Percentiles rank a stretch among this genome's conserved stretches.
Evolutionary conservation across 2,329 filamentous ascomycete genomes (phyloP).

Genomic region (Neospermospora avenae): DNA sequence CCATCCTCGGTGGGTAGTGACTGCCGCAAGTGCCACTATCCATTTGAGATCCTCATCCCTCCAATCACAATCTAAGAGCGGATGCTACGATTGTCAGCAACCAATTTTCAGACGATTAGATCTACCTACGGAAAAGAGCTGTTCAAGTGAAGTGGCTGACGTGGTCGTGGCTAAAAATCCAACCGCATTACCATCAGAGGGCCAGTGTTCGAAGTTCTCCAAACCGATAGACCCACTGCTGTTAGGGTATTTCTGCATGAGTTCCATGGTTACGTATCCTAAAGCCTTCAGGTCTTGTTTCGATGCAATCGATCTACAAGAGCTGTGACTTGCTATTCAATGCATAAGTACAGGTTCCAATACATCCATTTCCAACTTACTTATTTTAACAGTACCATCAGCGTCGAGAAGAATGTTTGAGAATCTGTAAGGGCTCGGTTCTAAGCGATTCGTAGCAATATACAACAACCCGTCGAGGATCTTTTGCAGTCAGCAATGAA

Average conservation of each 20-base stretch:
- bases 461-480: not conserved
- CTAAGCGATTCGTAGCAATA: conserved; percentile 1
- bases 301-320: not conserved
- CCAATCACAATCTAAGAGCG: conserved; percentile 5
- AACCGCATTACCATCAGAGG: conserved; percentile 3
- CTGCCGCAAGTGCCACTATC: conserved; percentile 1
- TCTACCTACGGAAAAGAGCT: conserved; percentile 1
- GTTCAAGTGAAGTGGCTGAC: conserved; percentile 5
- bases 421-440: conserved; percentile 3
- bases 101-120: not conserved
- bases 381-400: not conserved
- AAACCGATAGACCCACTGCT: conserved; percentile 4
- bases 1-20: conserved; percentile 6
- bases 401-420: not conserved
- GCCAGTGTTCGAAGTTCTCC: conserved; percentile 4
- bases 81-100: not conserved
- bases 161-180: conserved; percentile 6
- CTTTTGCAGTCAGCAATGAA: not conserved
- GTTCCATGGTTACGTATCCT: conserved; percentile 9
- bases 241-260: conserved; percentile 10
- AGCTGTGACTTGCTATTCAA: not conserved
- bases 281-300: conserved; percentile 4
- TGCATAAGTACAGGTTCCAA: not conserved
- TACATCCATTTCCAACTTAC: not conserved
- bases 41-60: conserved; percentile 1